Evolutionary conservation across 2,329 filamentous ascomycete species (phyloP).

Genomic region (Epichloe aotearoae): DNA sequence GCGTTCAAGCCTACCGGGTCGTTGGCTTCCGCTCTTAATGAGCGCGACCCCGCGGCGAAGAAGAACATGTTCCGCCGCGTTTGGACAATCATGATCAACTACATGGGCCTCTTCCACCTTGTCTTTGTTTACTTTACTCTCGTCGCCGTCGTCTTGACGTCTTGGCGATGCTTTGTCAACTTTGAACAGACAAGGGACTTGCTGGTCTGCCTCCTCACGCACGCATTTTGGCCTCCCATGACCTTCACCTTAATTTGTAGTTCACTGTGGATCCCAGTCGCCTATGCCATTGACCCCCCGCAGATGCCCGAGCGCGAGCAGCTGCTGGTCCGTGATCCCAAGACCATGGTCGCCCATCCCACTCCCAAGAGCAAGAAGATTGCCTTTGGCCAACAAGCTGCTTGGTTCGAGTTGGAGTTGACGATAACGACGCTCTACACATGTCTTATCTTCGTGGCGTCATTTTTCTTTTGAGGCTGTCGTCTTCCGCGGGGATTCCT

Average conservation of each 20-base stretch:
- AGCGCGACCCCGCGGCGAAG: slow-evolving; percentile 38
- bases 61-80: slow-evolving; percentile 41
- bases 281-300: slow-evolving; percentile 48
- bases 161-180: slow-evolving; percentile 34
- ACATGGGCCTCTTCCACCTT: slow-evolving; percentile 41
- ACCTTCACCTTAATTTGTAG: slow-evolving; percentile 42
- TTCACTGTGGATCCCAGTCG: slow-evolving; percentile 44
- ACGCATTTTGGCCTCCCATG: slow-evolving; percentile 51
- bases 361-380: slow-evolving; percentile 39
- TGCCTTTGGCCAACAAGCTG: slow-evolving; percentile 38
- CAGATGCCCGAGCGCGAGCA: slow-evolving; percentile 43
- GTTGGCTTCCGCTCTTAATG: slow-evolving; percentile 40
- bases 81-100: slow-evolving; percentile 40
- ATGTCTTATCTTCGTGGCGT: slow-evolving; percentile 31
- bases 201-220: slow-evolving; percentile 41
- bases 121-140: slow-evolving; percentile 40
- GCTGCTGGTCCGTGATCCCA: slow-evolving; percentile 39
- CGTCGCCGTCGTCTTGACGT: slow-evolving; percentile 34
- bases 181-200: slow-evolving; percentile 24
- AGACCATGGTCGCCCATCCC: slow-evolving; percentile 40
- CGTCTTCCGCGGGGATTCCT: not conserved
- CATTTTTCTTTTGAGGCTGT: slow-evolving; percentile 18
- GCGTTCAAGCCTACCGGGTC: slow-evolving; percentile 50
- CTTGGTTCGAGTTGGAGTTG: slow-evolving; percentile 44
- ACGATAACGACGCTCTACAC: slow-evolving; percentile 37